Percentiles rank a stretch among this genome's conserved stretches.
These are phyloP conservation scores for Annulohypoxylon bovei DNA, from an alignment of 495 filamentous ascomycete genomes.

Conservation along the genomic window DNA sequence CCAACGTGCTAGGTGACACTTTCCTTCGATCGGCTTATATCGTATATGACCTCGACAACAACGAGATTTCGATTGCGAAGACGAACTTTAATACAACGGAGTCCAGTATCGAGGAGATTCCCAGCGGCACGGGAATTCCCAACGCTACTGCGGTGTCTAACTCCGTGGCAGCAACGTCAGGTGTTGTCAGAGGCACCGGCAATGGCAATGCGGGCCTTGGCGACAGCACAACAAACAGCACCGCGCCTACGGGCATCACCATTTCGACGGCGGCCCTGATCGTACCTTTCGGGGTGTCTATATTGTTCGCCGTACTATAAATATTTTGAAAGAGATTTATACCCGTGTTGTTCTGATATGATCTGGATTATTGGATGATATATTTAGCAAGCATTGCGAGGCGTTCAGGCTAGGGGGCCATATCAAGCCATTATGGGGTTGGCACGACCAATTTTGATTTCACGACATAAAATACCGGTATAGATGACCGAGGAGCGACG, in stretches of 20 bases:
- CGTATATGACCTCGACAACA: slow-evolving; percentile 89
- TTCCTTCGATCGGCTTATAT: slow-evolving; percentile 93
- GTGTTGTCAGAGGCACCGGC: slow-evolving; percentile 37
- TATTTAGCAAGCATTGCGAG: slow-evolving; percentile 30
- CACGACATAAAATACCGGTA: slow-evolving; percentile 18
- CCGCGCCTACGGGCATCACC: slow-evolving; percentile 2
- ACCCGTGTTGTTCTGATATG: slow-evolving; percentile 9
- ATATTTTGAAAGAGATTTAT: background rate
- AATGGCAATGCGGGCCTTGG: slow-evolving; percentile 37
- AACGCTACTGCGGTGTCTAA: slow-evolving; percentile 73
- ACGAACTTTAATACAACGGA: slow-evolving; percentile 81
- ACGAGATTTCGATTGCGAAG: slow-evolving; percentile 86
- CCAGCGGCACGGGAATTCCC: slow-evolving; percentile 72
- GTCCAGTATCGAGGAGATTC: slow-evolving; percentile 76
- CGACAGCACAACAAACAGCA: background rate
- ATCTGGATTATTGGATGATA: slow-evolving; percentile 14
- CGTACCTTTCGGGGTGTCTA: slow-evolving; percentile 24
- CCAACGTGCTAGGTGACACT: slow-evolving; percentile 85
- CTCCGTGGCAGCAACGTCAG: slow-evolving; percentile 66
- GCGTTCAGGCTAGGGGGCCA: slow-evolving; percentile 20
- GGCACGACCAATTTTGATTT: background rate
- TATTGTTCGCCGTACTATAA: slow-evolving; percentile 24
- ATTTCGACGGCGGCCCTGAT: slow-evolving; percentile 19
- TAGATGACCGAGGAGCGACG: slow-evolving; percentile 13
- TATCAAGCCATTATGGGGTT: background rate